A percentile compares a stretch with the other conserved stretches of the same genome.
Evolutionary conservation across 192 early-diverging fungal genomes (phyloP).

Genomic region (Coemansia aciculifera): DNA sequence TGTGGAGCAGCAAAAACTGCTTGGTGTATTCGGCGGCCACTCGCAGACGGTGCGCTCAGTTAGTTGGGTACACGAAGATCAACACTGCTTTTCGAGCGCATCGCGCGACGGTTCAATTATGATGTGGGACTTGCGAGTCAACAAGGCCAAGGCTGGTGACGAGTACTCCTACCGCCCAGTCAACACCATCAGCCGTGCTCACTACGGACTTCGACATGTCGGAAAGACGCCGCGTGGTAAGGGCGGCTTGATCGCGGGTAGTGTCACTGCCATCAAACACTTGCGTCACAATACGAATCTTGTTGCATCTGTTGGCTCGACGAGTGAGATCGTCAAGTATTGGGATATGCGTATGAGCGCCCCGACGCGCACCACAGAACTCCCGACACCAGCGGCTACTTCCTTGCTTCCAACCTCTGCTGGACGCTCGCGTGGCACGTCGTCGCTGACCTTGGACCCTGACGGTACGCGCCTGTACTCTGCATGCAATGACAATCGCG

Average conservation of each 20-base stretch:
- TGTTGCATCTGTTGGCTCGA: constrained; percentile 32
- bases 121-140: constrained; percentile 77
- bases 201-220: constrained; percentile 19
- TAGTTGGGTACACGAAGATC: constrained; percentile 59
- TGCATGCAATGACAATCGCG: constrained; percentile 63
- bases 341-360: constrained; percentile 75
- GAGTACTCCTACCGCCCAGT: constrained; percentile 34
- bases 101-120: constrained; percentile 73
- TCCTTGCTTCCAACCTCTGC: constrained; percentile 44
- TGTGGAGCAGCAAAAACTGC: constrained; percentile 59
- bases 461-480: constrained; percentile 70
- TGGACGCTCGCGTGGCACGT: constrained; percentile 55
- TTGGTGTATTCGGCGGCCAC: constrained; percentile 67
- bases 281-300: constrained; percentile 28
- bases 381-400: constrained; percentile 45
- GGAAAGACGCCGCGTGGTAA: constrained; percentile 19
- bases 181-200: constrained; percentile 31
- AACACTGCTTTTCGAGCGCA: constrained; percentile 66
- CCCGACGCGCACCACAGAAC: constrained; percentile 38
- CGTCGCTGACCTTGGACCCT: constrained; percentile 64
- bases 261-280: constrained; percentile 30
- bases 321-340: constrained; percentile 66
- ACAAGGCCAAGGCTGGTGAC: constrained; percentile 18
- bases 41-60: constrained; percentile 69
- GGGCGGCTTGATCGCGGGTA: constrained; percentile 14